Evolutionary conservation across 2,329 filamentous ascomycete species (phyloP), one percentile per base, ranked within the genome.

Genomic region (Xylaria polymorpha): DNA sequence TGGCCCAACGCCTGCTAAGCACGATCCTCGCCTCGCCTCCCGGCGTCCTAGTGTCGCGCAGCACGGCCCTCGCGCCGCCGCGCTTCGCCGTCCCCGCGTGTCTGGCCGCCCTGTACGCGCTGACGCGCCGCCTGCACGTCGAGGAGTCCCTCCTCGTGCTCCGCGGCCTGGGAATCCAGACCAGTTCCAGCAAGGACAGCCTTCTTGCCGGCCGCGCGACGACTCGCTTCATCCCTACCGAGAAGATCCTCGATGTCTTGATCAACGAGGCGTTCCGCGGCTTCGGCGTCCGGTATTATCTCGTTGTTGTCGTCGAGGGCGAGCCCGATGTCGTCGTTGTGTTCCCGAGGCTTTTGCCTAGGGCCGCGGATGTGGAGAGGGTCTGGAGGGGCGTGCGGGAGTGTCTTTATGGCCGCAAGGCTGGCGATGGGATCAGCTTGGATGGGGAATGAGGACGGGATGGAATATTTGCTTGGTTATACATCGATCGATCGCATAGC

Each of bases 231-330:
- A 98, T 99, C 68, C 95, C 96, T 0, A 97, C 95, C 0, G 92
- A 92, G 53, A 91, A 93, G 81, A 97, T 99, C 67, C 93, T 93
- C 78, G 96, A 99, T 79, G 91, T 99, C 66, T 89, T 98, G 63
- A 92, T 99, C 60, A 94, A 98, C 79, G 96, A 99, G 83, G 96
- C 94, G 3, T 98, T 98, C 81, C 89, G 89, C 66, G 94, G 94
- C 0, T 97, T 98, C 77, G 93, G 94, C 81, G 94, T 98, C 43
- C 85, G 91, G 48, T 97, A 95, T 77, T 98, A 97, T 77, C 83
- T 99, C 9, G 89, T 93, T 4, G 92, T 98, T 37, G 91, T 98
- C 62, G 94, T 98, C 20, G 92, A 97, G 74, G 94, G 91, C 1
- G 95, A 98, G 81, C 88, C 91, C 63, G 91, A 96, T 73, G 87